A percentile compares a stretch with the other conserved stretches of the same genome.
These are phyloP conservation scores for Monosporascus sp. DNA, from an alignment of 2,329 filamentous ascomycete species.

Conservation along the genomic window DNA sequence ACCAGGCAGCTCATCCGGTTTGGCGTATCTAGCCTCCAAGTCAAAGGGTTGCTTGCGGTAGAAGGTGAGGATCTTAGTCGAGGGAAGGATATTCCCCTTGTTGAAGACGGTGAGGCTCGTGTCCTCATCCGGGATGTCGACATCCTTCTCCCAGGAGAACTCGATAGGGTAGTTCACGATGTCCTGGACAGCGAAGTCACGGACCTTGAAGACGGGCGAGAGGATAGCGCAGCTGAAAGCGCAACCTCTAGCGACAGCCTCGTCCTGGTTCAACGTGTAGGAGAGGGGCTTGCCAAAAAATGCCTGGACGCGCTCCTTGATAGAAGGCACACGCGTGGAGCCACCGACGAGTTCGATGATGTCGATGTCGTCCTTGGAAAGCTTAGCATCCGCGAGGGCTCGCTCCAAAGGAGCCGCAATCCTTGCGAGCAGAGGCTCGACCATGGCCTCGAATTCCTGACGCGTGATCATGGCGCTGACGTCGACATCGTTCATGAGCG, in stretches of 20 bases:
- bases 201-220: slow-evolving; percentile 95
- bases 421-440: slow-evolving; percentile 75
- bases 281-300: slow-evolving; percentile 93
- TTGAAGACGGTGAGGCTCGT: slow-evolving; percentile 96
- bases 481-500: slow-evolving; percentile 96
- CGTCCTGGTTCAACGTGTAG: slow-evolving; percentile 97
- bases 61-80: slow-evolving; percentile 98
- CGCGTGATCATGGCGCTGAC: slow-evolving; percentile 85
- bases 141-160: slow-evolving; percentile 97
- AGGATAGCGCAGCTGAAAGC: slow-evolving; percentile 97
- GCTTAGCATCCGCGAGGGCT: slow-evolving; percentile 87
- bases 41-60: slow-evolving; percentile 98
- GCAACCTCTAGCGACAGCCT: slow-evolving; percentile 91
- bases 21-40: slow-evolving; percentile 88
- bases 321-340: slow-evolving; percentile 83
- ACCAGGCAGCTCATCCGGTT: slow-evolving; percentile 79
- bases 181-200: slow-evolving; percentile 96
- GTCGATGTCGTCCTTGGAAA: slow-evolving; percentile 89
- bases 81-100: slow-evolving; percentile 93
- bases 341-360: slow-evolving; percentile 89
- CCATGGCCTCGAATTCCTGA: slow-evolving; percentile 87
- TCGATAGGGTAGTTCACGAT: slow-evolving; percentile 98
- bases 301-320: slow-evolving; percentile 83
- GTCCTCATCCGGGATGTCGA: slow-evolving; percentile 97
- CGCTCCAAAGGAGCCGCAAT: slow-evolving; percentile 75